Conservation (phyloP, 192 early-diverging fungal species). For the Rhizophlyctis rosea region DNA sequence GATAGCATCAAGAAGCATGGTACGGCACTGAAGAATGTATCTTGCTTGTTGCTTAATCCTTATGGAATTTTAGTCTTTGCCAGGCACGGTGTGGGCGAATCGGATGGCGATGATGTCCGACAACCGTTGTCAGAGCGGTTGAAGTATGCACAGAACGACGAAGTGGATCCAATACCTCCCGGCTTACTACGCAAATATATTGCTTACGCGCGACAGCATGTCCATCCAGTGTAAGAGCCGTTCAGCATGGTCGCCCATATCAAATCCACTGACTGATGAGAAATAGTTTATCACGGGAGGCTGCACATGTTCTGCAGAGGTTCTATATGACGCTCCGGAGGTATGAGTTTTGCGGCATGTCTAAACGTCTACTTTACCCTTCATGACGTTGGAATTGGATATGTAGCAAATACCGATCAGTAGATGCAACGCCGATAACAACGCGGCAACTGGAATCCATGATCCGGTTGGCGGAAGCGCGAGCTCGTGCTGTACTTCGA, state of each 20-base stretch:
- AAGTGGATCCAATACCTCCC: slow-evolving; percentile 61
- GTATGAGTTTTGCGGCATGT: not conserved
- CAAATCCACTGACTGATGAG: slow-evolving; percentile 6
- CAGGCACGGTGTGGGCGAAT: not conserved
- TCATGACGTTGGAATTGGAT: too few relatives aligned
- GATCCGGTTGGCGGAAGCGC: slow-evolving; percentile 71
- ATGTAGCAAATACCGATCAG: slow-evolving; percentile 54
- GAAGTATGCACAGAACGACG: slow-evolving; percentile 46
- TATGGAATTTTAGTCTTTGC: not conserved
- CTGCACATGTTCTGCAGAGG: slow-evolving; percentile 57
- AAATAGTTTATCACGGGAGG: slow-evolving; percentile 53
- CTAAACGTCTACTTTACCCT: too few relatives aligned
- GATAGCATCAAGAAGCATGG: slow-evolving; percentile 16
- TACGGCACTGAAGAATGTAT: too few relatives aligned
- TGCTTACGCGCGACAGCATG: slow-evolving; percentile 76
- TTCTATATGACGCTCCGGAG: slow-evolving; percentile 69
- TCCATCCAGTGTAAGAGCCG: slow-evolving; percentile 55
- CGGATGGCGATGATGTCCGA: not conserved
- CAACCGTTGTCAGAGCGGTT: slow-evolving; percentile 40
- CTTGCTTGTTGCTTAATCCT: too few relatives aligned
- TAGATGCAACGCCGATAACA: slow-evolving; percentile 74
- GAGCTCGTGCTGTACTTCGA: slow-evolving; percentile 73
- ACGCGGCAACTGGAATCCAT: slow-evolving; percentile 80
- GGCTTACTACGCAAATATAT: slow-evolving; percentile 76
- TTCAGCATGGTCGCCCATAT: slow-evolving; percentile 9